Evolutionary conservation across 139 green algal genomes (phyloP), one percentile per base, ranked within the genome.

Genomic region (Chlorella sp.): DNA sequence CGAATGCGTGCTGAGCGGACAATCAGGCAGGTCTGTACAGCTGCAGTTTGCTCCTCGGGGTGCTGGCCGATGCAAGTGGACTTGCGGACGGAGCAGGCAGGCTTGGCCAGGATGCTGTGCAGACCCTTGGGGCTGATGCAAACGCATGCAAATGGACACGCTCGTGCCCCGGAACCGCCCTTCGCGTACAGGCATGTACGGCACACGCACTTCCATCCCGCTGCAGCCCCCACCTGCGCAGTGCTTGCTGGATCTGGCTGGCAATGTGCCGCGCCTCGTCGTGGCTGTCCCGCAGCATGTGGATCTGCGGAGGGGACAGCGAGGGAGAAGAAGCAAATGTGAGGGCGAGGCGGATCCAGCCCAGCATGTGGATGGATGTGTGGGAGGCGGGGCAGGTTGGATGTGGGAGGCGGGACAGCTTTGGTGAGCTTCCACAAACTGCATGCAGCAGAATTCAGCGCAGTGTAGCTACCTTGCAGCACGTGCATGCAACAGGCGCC

Each of bases 271-370:
- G 56, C 14, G 77, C 77, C 60, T 83, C 77, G 6, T n/a, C 40
- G 28, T 83, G 56, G 77, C 77, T 83, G 77, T 83, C 60, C 28
- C 40, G 24, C 77, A 83, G 60, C 58, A 73, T 43, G 30, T 73
- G 56, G 28, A 83, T 60, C 77, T 83, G 77, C 72, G 64, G 32
- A 24, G 14, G n/a, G n/a, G 56, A 9, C 65, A 72, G 67, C 11
- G 16, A 38, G 56, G 56, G 56, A 65, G 56, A 20, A 3, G 56
- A 65, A 20, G 3, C 56, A 4, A 24, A 41, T 40, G 30, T 34
- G 30, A 68, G 13, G 60, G 9, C n/a, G 32, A 17, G 60, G 22
- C 30, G 56, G 56, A 20, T 20, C 22, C 38, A 26, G 32, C 4
- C 30, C 64, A 72, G 64, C 14, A 41, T 8, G 26, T 72, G 64